Conservation (phyloP, 805 yeast genomes). For the Pichia phayaonensis region DNA sequence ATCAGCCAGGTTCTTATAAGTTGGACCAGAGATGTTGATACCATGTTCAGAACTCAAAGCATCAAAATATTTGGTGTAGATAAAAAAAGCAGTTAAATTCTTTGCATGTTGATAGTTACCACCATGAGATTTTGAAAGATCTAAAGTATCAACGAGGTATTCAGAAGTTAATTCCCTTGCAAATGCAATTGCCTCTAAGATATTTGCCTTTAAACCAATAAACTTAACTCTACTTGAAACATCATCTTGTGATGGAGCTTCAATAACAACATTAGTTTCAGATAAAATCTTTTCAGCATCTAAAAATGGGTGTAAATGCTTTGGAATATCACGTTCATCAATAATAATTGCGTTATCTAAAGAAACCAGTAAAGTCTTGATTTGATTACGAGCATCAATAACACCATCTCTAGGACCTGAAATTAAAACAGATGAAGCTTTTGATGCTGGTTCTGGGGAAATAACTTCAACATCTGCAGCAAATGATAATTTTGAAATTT, state of each 20-base stretch:
- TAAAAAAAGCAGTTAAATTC: conserved; percentile 61
- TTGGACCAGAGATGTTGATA: conserved; percentile 43
- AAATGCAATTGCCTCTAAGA: conserved; percentile 52
- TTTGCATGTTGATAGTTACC: conserved; percentile 71
- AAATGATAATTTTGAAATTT: conserved; percentile 20
- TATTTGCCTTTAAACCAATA: conserved; percentile 50
- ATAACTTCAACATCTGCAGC: conserved; percentile 25
- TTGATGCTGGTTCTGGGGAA: conserved; percentile 26
- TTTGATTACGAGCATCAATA: conserved; percentile 42
- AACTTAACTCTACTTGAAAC: conserved; percentile 44
- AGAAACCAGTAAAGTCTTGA: conserved; percentile 38
- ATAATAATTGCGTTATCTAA: conserved; percentile 40
- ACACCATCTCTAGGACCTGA: conserved; percentile 69
- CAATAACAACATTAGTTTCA: conserved; percentile 49
- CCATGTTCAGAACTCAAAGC: conserved; percentile 33
- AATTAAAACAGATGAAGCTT: conserved; percentile 40
- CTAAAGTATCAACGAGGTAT: conserved; percentile 59
- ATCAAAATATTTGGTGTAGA: conserved; percentile 41
- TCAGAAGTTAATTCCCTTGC: conserved; percentile 56
- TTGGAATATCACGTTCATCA: conserved; percentile 59
- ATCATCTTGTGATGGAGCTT: conserved; percentile 40
- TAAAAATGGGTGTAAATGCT: conserved; percentile 60
- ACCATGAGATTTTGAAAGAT: conserved; percentile 85
- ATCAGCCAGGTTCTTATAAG: conserved; percentile 36
- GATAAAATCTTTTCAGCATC: conserved; percentile 46